Evolutionary conservation across 2,329 filamentous ascomycete species (phyloP).

Genomic region (Beauveria australis): DNA sequence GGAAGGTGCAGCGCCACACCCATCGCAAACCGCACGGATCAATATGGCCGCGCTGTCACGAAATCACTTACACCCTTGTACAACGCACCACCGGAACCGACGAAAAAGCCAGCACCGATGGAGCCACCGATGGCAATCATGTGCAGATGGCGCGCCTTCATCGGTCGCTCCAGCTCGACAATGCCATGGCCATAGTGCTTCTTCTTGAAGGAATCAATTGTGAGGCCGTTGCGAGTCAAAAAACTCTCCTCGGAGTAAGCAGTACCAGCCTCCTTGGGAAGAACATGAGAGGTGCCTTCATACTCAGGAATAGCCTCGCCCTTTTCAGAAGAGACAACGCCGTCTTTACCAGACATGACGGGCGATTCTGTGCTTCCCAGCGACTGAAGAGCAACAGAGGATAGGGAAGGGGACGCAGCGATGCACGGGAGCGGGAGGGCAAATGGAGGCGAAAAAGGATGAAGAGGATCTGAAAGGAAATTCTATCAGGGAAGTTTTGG

Average conservation of each 20-base stretch:
- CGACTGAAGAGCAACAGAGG: neutral
- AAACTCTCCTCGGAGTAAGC: constrained; percentile 21
- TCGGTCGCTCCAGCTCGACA: constrained; percentile 35
- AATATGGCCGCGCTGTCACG: neutral
- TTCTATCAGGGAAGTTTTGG: neutral
- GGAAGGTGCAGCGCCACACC: neutral
- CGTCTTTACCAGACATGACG: constrained; percentile 11
- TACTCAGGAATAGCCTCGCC: constrained; percentile 8
- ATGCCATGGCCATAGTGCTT: constrained; percentile 23
- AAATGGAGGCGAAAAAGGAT: neutral
- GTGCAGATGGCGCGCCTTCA: constrained; percentile 51
- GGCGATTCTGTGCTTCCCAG: neutral
- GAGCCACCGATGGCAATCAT: constrained; percentile 57
- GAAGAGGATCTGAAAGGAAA: constrained; percentile 1
- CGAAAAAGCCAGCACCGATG: constrained; percentile 56
- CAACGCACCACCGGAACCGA: constrained; percentile 49
- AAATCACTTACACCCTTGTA: constrained; percentile 36
- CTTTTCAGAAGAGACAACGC: constrained; percentile 14
- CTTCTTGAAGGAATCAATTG: constrained; percentile 26
- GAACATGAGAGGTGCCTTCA: constrained; percentile 5
- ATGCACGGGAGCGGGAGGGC: neutral
- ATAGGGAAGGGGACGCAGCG: neutral
- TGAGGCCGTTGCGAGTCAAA: constrained; percentile 28
- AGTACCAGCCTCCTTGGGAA: constrained; percentile 13
- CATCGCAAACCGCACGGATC: neutral